Evolutionary conservation across 2,329 filamentous ascomycete species (phyloP), one percentile per base, ranked within the genome.

Genomic region (Helminthosporium solani): DNA sequence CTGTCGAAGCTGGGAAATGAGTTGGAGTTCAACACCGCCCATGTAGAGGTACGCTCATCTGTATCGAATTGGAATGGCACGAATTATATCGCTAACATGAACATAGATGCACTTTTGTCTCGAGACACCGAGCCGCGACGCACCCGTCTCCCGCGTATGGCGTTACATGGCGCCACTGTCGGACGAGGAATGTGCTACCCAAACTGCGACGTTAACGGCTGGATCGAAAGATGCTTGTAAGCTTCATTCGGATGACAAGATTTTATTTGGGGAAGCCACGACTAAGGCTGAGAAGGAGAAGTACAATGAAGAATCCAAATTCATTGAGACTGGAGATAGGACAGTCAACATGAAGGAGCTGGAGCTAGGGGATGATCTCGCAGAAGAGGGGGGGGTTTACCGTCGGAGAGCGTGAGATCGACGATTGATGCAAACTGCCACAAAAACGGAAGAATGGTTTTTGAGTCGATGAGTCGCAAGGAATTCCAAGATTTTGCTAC

Each of bases 101-200:
- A n/a, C 3, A 2, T 35, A 63, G 60, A 50, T 63, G 40, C 45
- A 49, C 14, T 58, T 63, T 18, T 63, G 60, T 21, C 53, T 58
- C 19, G 18, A 40, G 3, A 33, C 39, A 5, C 42, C 45, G 15
- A 52, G 56, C 21, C 58, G 55, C 30, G 47, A 50, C 31, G 54
- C 53, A 2, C 57, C 56, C 2, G 41, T 42, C 7, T 47, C 53
- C 6, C 49, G 56, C 11, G 46, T 36, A 21, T 63, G 56, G 59
- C 53, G 49, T 9, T 49, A 52, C 25, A 47, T 57, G 14, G 21
- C 30, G 1, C 23, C 41, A 1, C 21, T 15, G n/a, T 33, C 33
- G 8, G 12, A 34, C 14, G 19, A 23, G 1, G 33, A 50, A 2
- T 60, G 57, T 20, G 34, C 16, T 11, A 55, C 52, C 4, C 44